A percentile compares a stretch with the other conserved stretches of the same genome.
These are phyloP conservation scores for Solanum aculeatissimum DNA, from an alignment of 305 asterid genomes.

Conservation along the genomic window DNA sequence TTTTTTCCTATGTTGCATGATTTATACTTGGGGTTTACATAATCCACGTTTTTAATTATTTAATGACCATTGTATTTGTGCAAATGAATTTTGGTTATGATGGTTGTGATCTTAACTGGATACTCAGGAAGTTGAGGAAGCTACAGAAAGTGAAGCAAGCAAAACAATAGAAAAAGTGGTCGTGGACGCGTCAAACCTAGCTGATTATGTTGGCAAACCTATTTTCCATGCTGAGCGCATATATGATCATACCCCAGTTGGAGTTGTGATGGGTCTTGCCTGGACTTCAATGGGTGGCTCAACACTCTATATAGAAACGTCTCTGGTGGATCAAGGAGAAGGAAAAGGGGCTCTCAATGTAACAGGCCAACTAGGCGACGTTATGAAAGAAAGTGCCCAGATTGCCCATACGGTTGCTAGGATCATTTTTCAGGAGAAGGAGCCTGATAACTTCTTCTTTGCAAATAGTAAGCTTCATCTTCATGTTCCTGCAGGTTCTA, in stretches of 20 bases:
- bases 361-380: constrained; percentile 96
- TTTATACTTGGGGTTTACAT: not conserved
- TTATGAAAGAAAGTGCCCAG: constrained; percentile 97
- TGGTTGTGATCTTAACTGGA: constrained; percentile 25
- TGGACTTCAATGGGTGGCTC: constrained; percentile 99
- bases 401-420: constrained; percentile 88
- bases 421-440: constrained; percentile 61
- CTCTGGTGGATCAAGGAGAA: constrained; percentile 70
- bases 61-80: not conserved
- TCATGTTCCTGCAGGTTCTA: constrained; percentile 96
- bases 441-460: constrained; percentile 55
- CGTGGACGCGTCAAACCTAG: constrained; percentile 60
- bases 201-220: constrained; percentile 86
- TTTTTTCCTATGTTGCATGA: not conserved
- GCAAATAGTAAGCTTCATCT: constrained; percentile 79
- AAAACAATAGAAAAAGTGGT: constrained; percentile 41
- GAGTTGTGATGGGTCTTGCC: constrained; percentile 98
- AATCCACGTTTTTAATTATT: not conserved
- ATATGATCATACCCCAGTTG: constrained; percentile 73
- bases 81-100: not conserved
- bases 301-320: constrained; percentile 80
- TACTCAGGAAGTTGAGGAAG: constrained; percentile 27
- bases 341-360: constrained; percentile 73
- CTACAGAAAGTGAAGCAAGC: constrained; percentile 16
- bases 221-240: constrained; percentile 94